A percentile compares a stretch with the other conserved stretches of the same genome.
phyloP scores from a whole-genome alignment of 2,329 filamentous ascomycete species.

The Onygena corvina region DNA sequence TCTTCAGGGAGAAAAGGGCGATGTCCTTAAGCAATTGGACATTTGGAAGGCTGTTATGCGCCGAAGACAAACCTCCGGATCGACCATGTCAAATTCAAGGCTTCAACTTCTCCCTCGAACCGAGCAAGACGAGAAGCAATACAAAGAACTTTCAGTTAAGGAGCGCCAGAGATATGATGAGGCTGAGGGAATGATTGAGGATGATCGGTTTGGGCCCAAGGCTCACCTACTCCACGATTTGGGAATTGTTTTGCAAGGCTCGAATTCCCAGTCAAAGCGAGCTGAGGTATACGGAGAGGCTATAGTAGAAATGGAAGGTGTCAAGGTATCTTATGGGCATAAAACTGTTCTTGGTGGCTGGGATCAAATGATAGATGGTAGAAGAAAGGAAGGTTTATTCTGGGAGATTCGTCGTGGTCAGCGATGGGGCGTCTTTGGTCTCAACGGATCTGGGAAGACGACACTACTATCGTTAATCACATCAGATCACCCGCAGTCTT shows the following conservation, averaged over 20 bases:
- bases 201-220: slow-evolving; percentile 16
- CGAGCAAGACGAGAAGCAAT: slow-evolving; percentile 9
- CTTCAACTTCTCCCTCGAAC: slow-evolving; percentile 20
- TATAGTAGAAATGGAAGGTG: slow-evolving; percentile 76
- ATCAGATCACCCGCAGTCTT: slow-evolving; percentile 91
- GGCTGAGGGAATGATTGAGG: slow-evolving; percentile 5
- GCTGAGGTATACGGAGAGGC: slow-evolving; percentile 45
- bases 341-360: slow-evolving; percentile 73
- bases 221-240: slow-evolving; percentile 11
- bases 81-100: slow-evolving; percentile 19
- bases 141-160: slow-evolving; percentile 10
- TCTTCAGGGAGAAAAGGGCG: slow-evolving; percentile 52
- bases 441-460: slow-evolving; percentile 91
- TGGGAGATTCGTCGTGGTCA: slow-evolving; percentile 77
- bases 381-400: slow-evolving; percentile 49
- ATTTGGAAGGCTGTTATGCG: slow-evolving; percentile 22
- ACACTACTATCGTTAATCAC: slow-evolving; percentile 85
- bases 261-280: background rate
- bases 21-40: slow-evolving; percentile 40
- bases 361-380: slow-evolving; percentile 46
- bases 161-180: slow-evolving; percentile 13
- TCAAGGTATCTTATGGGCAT: slow-evolving; percentile 65
- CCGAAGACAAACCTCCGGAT: slow-evolving; percentile 14
- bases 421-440: slow-evolving; percentile 83
- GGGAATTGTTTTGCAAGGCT: slow-evolving; percentile 2